phyloP scores from a whole-genome alignment of 345 rosid genomes.

The Melaleuca quinquenervia region DNA sequence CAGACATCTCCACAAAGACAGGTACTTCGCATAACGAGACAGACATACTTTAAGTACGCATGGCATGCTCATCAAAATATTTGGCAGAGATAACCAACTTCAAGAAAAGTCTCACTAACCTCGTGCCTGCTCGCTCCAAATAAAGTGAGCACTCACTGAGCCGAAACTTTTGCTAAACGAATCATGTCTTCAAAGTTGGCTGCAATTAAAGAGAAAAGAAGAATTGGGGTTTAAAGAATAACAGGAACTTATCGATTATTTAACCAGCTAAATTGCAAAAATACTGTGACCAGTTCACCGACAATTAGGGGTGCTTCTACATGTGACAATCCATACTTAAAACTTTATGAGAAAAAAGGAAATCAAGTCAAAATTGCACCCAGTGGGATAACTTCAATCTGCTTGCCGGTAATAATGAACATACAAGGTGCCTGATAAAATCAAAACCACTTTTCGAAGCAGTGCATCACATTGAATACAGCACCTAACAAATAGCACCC shows the following conservation, averaged over 20 bases:
- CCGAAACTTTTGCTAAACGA: neutral
- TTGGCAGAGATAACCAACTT: neutral
- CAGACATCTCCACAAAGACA: neutral
- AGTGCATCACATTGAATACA: neutral
- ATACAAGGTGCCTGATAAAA: neutral
- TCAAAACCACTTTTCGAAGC: neutral
- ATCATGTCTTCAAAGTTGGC: neutral
- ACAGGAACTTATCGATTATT: neutral
- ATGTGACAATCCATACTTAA: neutral
- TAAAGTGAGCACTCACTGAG: neutral
- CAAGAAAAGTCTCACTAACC: neutral
- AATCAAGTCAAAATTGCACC: neutral
- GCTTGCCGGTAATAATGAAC: neutral
- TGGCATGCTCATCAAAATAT: neutral
- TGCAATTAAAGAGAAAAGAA: neutral
- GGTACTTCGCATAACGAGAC: neutral
- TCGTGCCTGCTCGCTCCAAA: neutral
- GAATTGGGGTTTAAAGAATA: neutral
- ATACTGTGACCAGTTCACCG: neutral
- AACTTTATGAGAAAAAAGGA: neutral
- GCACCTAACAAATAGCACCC: neutral
- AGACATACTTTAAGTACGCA: neutral
- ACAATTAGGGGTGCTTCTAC: neutral
- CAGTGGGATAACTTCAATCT: neutral
- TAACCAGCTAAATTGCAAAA: neutral